Base-by-base conservation (phyloP, 2,329 filamentous ascomycete genomes). In the Stachybotrys elegans region DNA sequence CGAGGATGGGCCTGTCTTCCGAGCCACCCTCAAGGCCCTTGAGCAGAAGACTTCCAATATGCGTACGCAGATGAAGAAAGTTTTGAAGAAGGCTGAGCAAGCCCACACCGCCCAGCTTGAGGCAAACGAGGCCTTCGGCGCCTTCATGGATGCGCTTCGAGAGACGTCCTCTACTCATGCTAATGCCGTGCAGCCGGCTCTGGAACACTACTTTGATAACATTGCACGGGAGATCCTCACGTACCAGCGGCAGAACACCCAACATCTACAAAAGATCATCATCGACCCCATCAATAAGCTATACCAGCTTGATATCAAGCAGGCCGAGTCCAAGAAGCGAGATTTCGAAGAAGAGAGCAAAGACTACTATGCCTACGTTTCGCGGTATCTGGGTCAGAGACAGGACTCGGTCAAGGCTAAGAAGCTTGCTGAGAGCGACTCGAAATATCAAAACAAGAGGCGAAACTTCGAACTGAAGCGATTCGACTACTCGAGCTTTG, bases 281-380 rank as follows among this genome's bases (percentile, higher is more conserved):
- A 95, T 98, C 52, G 93, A 98, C 35, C 94, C 94, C 1, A 79
- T 98, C 53, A 84, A 80, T 52, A 95, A 89, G 66, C 72, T 98
- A 13, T 98, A 98, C 66, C 89, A 89, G 48, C 77, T 92, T 51
- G 94, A 98, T 58, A 97, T 98, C 70, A 98, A 98, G 66, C 90
- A 95, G 64, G 94, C 92, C 21, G 93, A 98, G 59, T 77, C 86
- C 32, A 98, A 98, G 71, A 95, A 93, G 68, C 89, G 93, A 52
- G 93, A 97, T 55, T 98, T 98, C 56, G 93, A 98, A 51, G 93
- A 98, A 58, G 93, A 98, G 63, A 97, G 92, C 70, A 93, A 95
- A 63, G 93, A 98, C 62, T 98, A 95, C 68, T 98, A 98, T 67
- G 84, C 86, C 50, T 98, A 95, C 61, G 88, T 97, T 41, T 87